Evolutionary conservation across 2,329 filamentous ascomycete species (phyloP), one percentile per base, ranked within the genome.

Genomic region (Cladosporium sp.): DNA sequence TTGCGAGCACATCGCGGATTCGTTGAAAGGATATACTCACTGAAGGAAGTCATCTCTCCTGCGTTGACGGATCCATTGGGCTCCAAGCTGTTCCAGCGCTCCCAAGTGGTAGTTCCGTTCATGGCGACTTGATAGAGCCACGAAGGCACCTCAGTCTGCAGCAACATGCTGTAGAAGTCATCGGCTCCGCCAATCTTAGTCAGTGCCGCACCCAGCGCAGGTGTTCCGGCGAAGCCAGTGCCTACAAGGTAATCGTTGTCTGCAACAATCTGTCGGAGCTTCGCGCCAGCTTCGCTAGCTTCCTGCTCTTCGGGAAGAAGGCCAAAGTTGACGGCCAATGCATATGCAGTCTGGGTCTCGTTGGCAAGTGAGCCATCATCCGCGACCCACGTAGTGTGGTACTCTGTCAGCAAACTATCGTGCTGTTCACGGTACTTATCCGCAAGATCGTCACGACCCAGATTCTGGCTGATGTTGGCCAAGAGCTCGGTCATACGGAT

Each of bases 161-260:
- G 73, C 1, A 85, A 75, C 81, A 85, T 84, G 18, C 75, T 75
- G 68, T 85, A 85, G 62, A 66, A 66, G 25, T 60, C 58, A n/a
- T 60, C 58, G n/a, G 25, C 39, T 58, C 66, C n/a, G 72, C 66
- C 66, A 11, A 66, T 65, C 18, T 59, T 65, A 21, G 66, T 66
- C 8, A 69, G 34, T 16, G 64, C 67, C 4, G 58, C 36, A 14
- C 58, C 39, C n/a, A 60, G 25, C 6, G 58, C 36, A 6, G 73
- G 88, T 89, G 78, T 88, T 91, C 88, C 88, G 91, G 81, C 77
- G 34, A 79, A 79, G 0, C 78, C 77, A 3, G 77, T 79, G 0
- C 72, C 69, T 7, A 79, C 74, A 34, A 70, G 71, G 69, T 75
- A 77, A 23, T 68, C 63, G 46, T 70, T 69, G 16, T 67, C 25